Percentiles rank a stretch among this genome's conserved stretches.
phyloP scores from a whole-genome alignment of 208 protist genomes.

The Naegleria gruberi region DNA sequence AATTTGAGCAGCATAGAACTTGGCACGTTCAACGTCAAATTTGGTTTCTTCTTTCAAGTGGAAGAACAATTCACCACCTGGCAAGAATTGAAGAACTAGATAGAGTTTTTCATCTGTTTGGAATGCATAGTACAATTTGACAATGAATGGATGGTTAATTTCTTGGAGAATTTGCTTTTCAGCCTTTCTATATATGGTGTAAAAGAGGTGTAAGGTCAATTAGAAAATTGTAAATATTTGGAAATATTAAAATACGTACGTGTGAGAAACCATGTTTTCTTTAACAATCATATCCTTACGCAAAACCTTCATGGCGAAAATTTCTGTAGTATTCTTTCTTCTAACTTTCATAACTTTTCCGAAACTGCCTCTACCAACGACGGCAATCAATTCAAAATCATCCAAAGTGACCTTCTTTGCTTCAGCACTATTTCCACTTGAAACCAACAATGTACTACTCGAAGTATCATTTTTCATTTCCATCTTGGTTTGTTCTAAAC shows the following conservation, averaged over 20 bases:
- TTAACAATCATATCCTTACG: constrained; percentile 32
- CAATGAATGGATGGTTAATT: constrained; percentile 78
- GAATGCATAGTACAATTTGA: constrained; percentile 87
- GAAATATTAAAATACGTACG: constrained; percentile 39
- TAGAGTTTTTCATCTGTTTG: constrained; percentile 80
- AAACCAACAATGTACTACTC: neutral
- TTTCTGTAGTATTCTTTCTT: constrained; percentile 30
- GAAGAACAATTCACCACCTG: constrained; percentile 71
- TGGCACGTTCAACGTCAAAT: constrained; percentile 63
- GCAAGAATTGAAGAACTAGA: constrained; percentile 78
- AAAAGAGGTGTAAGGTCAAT: too few species aligned
- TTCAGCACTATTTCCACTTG: neutral
- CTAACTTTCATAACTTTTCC: constrained; percentile 84
- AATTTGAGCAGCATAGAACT: constrained; percentile 76
- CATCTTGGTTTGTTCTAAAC: neutral
- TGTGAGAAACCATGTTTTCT: constrained; percentile 46
- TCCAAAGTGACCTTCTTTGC: constrained; percentile 36
- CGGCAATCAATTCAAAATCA: constrained; percentile 73
- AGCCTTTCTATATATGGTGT: constrained; percentile 35
- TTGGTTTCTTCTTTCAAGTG: constrained; percentile 43
- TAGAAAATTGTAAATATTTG: constrained; percentile 32
- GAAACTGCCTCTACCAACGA: constrained; percentile 80
- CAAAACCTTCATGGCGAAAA: constrained; percentile 57
- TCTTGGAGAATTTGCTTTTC: constrained; percentile 78
- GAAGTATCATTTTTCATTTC: neutral